phyloP scores from a whole-genome alignment of 805 yeast species.

The Wickerhamiella occidentalis region DNA sequence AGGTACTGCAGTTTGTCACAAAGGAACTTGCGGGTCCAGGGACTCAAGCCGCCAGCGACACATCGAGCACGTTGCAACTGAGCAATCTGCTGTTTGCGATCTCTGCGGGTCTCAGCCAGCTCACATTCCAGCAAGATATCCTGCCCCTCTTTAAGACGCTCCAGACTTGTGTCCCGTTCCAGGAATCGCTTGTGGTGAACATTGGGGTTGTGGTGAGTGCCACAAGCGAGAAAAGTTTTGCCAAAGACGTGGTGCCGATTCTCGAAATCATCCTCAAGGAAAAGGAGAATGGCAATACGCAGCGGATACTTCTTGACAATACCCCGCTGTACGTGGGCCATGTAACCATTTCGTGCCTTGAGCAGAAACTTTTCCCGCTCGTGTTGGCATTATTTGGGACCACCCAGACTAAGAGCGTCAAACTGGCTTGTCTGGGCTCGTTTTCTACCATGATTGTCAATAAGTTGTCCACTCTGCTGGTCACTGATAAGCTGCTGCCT shows the following conservation, averaged over 20 bases:
- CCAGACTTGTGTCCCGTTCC: constrained; percentile 32
- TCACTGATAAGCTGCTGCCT: constrained; percentile 73
- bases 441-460: constrained; percentile 14
- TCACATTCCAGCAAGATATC: constrained; percentile 64
- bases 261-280: constrained; percentile 28
- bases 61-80: constrained; percentile 18
- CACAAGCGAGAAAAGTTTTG: constrained; percentile 42
- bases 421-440: constrained; percentile 41
- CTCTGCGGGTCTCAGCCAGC: constrained; percentile 55
- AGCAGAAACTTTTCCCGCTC: constrained; percentile 63
- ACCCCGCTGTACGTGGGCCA: constrained; percentile 34
- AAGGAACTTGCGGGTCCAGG: constrained; percentile 33
- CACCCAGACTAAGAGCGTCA: constrained; percentile 73
- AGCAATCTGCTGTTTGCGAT: constrained; percentile 28
- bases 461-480: constrained; percentile 51
- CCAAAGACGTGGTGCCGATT: constrained; percentile 36
- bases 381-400: constrained; percentile 63
- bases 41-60: constrained; percentile 11
- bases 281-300: constrained; percentile 30
- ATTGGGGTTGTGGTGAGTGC: constrained; percentile 37
- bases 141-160: constrained; percentile 36
- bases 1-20: constrained; percentile 58
- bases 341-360: constrained; percentile 57
- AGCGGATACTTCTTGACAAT: constrained; percentile 41
- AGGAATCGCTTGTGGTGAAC: constrained; percentile 37